A percentile compares a stretch with the other conserved stretches of the same genome.
Conservation (phyloP, 129 eudicot species). For the Pseudognaphalium luteoalbum region DNA sequence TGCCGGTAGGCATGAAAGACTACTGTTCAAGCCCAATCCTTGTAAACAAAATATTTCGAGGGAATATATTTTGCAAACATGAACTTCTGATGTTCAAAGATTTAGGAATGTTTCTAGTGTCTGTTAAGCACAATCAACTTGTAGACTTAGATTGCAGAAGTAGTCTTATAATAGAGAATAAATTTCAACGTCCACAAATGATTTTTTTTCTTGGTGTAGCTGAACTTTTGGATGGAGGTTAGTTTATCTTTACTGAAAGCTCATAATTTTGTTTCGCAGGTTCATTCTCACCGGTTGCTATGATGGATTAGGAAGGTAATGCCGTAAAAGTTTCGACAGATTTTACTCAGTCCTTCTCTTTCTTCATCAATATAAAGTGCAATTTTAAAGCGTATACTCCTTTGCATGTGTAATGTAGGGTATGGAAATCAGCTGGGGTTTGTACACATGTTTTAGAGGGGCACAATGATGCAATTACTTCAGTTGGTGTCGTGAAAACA, state of each 20-base stretch:
- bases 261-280: slow-evolving; percentile 40
- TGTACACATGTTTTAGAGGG: slow-evolving; percentile 90
- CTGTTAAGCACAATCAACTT: background rate
- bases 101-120: background rate
- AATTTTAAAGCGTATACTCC: background rate
- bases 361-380: background rate
- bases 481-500: slow-evolving; percentile 59
- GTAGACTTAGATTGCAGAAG: background rate
- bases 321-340: background rate
- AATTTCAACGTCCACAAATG: background rate
- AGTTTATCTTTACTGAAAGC: slow-evolving; percentile 2
- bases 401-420: slow-evolving; percentile 39
- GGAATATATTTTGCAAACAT: background rate
- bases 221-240: background rate
- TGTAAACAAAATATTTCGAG: background rate
- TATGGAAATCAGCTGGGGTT: slow-evolving; percentile 77
- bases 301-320: slow-evolving; percentile 86
- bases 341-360: background rate
- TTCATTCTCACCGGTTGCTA: slow-evolving; percentile 87
- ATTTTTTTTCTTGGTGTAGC: slow-evolving; percentile 1
- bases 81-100: background rate
- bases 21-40: background rate
- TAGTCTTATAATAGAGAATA: background rate
- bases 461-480: slow-evolving; percentile 73
- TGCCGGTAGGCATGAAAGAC: background rate